Conservation (phyloP, 352 stramenopile species). For the Globisporangium yorkense region DNA sequence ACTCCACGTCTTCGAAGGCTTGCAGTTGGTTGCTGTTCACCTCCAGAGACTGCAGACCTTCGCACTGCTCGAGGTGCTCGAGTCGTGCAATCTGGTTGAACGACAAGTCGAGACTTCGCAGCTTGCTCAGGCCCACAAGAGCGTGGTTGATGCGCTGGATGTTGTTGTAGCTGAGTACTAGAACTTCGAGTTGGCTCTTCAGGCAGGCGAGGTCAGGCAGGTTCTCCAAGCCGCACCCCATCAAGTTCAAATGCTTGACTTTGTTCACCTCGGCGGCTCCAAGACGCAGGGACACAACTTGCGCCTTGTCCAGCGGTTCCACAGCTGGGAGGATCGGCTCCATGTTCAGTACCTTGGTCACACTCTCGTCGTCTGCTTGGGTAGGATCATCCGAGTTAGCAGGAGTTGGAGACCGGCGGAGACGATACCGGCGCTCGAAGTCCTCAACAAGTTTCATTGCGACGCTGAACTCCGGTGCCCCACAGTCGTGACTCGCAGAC, state of each 20-base stretch:
- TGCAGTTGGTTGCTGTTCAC: conserved; percentile 61
- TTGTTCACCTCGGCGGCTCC: not conserved
- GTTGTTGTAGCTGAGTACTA: conserved; percentile 73
- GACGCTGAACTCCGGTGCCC: conserved; percentile 25
- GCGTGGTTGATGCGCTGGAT: conserved; percentile 33
- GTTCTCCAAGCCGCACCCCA: conserved; percentile 41
- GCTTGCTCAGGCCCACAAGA: conserved; percentile 25
- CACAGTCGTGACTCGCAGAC: not conserved
- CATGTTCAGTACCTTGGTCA: conserved; percentile 35
- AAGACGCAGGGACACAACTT: conserved; percentile 6
- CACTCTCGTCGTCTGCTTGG: conserved; percentile 16
- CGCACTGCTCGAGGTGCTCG: conserved; percentile 33
- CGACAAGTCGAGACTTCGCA: conserved; percentile 55
- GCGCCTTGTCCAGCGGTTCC: not conserved
- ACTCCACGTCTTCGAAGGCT: conserved; percentile 44
- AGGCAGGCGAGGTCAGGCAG: conserved; percentile 38
- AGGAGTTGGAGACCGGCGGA: conserved; percentile 25
- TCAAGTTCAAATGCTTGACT: conserved; percentile 44
- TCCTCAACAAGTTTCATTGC: conserved; percentile 30
- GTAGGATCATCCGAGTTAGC: conserved; percentile 14
- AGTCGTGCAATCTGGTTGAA: conserved; percentile 54
- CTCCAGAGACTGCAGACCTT: conserved; percentile 36
- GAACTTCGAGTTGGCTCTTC: conserved; percentile 38
- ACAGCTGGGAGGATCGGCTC: conserved; percentile 23
- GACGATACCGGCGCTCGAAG: conserved; percentile 60